phyloP scores from a whole-genome alignment of 768 basidiomycete genomes.

The Guyanaporus albipodus region DNA sequence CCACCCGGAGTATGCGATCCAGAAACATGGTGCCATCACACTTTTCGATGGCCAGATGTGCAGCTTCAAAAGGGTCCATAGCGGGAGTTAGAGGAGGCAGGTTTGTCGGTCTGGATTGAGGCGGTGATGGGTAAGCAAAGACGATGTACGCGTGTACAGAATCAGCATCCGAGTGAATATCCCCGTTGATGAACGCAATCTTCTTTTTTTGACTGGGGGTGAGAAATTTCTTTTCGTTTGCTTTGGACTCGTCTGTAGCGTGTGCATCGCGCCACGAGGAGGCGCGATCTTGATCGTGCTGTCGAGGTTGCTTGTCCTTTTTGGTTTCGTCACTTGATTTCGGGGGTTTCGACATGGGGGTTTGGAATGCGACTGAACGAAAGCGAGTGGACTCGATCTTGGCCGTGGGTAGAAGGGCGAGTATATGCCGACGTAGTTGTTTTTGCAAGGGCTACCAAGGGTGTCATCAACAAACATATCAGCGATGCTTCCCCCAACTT shows the following conservation, averaged over 20 bases:
- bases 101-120: slow-evolving; percentile 42
- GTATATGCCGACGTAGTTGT: slow-evolving; percentile 71
- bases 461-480: background rate
- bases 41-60: slow-evolving; percentile 49
- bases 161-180: slow-evolving; percentile 76
- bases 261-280: slow-evolving; percentile 53
- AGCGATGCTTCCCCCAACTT: slow-evolving; percentile 20
- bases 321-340: slow-evolving; percentile 32
- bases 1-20: slow-evolving; percentile 77
- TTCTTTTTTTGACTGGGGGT: slow-evolving; percentile 86
- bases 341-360: slow-evolving; percentile 65
- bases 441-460: slow-evolving; percentile 62
- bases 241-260: slow-evolving; percentile 40
- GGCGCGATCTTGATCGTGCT: slow-evolving; percentile 56
- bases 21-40: slow-evolving; percentile 73
- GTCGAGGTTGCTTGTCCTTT: slow-evolving; percentile 32
- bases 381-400: slow-evolving; percentile 93
- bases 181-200: slow-evolving; percentile 90
- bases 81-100: slow-evolving; percentile 46
- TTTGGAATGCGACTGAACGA: slow-evolving; percentile 88
- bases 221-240: slow-evolving; percentile 63
- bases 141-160: slow-evolving; percentile 88
- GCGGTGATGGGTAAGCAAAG: slow-evolving; percentile 64
- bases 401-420: slow-evolving; percentile 63
- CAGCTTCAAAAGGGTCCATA: slow-evolving; percentile 72